Evolutionary conservation across 1,284 basidiomycete species (phyloP), one percentile per base, ranked within the genome.

Genomic region (Ganoderma meredithae): DNA sequence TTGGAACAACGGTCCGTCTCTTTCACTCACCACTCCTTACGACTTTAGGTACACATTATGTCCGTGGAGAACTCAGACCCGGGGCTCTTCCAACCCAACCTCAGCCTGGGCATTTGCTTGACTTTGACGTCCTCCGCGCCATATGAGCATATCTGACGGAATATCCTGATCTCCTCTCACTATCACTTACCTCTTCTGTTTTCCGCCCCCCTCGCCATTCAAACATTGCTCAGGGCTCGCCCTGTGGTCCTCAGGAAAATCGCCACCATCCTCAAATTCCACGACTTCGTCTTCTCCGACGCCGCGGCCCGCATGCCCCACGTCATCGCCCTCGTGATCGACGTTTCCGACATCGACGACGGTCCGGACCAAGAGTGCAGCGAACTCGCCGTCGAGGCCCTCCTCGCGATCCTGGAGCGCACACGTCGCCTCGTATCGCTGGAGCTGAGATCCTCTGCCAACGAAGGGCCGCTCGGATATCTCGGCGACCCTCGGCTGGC

Each of bases 221-320:
- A 15, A 36, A 33, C 19, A 31, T 13, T 56, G 19, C 55, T 56
- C 31, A 33, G 55, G 7, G 19, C 8, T n/a, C 55, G 33, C 2
- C 55, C 55, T 7, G 33, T 56, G 15, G 15, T 56, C 10, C 33
- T 56, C 15, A 56, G n/a, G 31, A 36, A 17, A 4, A 17, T 10
- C 8, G 27, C 12, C 8, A 17, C 25, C 33, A 36, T 56, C 33
- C 8, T 5, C 33, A 33, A 19, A 9, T 56, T 56, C 19, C 55
- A 56, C 55, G 55, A 56, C 33, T 56, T 56, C 55, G 17, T 56
- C 19, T 36, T 56, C 19, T 56, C 55, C 17, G 31, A 56, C 10
- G 31, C 55, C 15, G 55, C 31, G n/a, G 13, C 55, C 0, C 55
- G 55, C 15, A 15, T 36, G 17, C 55, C 13, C 8, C 55, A 56